phyloP scores from a whole-genome alignment of 148 eudicot genomes.

The Polygonum aviculare region DNA sequence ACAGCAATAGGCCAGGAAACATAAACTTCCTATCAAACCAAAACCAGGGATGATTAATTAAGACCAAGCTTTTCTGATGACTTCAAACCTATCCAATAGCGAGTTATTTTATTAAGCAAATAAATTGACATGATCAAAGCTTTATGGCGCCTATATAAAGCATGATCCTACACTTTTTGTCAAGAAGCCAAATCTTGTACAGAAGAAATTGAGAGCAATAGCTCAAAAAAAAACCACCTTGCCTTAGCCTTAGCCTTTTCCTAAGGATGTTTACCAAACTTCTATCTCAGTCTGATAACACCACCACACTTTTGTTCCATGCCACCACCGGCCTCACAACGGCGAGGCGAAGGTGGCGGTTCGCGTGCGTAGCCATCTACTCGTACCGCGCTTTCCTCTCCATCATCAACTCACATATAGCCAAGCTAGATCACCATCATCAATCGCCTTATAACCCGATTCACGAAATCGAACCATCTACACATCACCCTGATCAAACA shows the following conservation, averaged over 20 bases:
- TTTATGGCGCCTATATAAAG: not conserved
- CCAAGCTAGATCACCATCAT: not conserved
- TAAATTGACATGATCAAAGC: too few species aligned
- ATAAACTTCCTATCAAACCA: too few species aligned
- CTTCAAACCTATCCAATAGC: not conserved
- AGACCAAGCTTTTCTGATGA: not conserved
- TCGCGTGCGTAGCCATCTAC: not conserved
- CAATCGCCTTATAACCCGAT: not conserved
- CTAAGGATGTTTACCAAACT: not conserved
- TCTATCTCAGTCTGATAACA: not conserved
- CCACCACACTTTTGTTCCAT: not conserved
- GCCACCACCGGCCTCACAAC: not conserved
- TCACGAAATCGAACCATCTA: not conserved
- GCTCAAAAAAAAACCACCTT: not conserved
- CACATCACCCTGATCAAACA: slow-evolving; percentile 18
- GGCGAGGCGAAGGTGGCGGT: not conserved
- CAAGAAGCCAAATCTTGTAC: not conserved
- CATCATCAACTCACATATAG: not conserved
- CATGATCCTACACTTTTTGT: not conserved
- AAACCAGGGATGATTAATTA: too few species aligned
- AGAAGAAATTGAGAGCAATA: not conserved
- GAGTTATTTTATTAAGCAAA: too few species aligned
- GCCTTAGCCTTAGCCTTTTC: not conserved
- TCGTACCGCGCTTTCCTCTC: not conserved
- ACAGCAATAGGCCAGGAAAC: too few species aligned